Percentiles rank a stretch among this genome's conserved stretches.
Evolutionary conservation across 2,329 filamentous ascomycete species (phyloP).

Genomic region (Monilinia aucupariae): DNA sequence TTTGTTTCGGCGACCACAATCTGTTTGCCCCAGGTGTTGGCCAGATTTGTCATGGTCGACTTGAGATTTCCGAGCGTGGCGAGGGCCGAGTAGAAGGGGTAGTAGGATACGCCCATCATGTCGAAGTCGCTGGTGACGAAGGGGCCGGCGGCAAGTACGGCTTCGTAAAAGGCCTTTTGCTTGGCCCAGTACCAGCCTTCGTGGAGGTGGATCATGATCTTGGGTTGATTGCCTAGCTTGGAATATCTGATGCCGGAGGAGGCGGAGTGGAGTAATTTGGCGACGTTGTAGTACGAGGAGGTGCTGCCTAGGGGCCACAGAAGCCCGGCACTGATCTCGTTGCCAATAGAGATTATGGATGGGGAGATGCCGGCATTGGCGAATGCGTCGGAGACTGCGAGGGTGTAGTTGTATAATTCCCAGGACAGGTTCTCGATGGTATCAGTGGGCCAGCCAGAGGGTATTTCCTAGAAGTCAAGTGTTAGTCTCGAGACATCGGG

Average conservation of each 20-base stretch:
- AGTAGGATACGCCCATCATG: conserved; percentile 67
- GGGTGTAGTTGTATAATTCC: conserved; percentile 65
- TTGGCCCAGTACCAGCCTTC: conserved; percentile 68
- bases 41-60: conserved; percentile 53
- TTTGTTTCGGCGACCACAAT: conserved; percentile 66
- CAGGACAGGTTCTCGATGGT: conserved; percentile 52
- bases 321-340: conserved; percentile 64
- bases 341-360: conserved; percentile 64
- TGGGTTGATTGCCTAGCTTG: conserved; percentile 49
- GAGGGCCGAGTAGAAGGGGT: conserved; percentile 60
- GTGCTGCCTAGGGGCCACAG: conserved; percentile 60
- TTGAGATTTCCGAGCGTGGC: conserved; percentile 56
- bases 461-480: conserved; percentile 40
- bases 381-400: conserved; percentile 56
- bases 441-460: conserved; percentile 57
- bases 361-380: conserved; percentile 49
- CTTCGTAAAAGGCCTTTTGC: conserved; percentile 56
- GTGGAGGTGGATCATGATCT: conserved; percentile 71
- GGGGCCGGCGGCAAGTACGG: conserved; percentile 47
- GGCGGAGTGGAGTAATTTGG: conserved; percentile 58
- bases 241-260: conserved; percentile 61
- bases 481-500: not conserved
- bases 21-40: conserved; percentile 56
- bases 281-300: conserved; percentile 53
- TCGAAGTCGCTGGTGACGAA: conserved; percentile 56